Base-by-base conservation (phyloP, 306 rosid species). In the Cicer chorassanicum region DNA sequence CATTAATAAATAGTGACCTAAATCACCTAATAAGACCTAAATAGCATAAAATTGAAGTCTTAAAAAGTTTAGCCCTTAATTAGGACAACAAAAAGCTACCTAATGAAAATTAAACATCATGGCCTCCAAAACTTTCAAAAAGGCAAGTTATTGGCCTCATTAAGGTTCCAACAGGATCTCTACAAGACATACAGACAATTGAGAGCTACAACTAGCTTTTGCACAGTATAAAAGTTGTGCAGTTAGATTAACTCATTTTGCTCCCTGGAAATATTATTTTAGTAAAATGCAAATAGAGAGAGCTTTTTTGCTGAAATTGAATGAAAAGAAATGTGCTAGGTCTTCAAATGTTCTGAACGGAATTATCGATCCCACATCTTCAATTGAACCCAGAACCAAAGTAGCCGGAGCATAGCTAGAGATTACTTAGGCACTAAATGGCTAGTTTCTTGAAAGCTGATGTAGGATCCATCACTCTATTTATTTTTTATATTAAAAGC, bases 111-210 rank as follows among this genome's bases (percentile, higher is more conserved):
- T 40, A 57, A 75, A 11, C 55, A 56, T 44, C 65, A 14, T n/a
- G 74, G 62, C 29, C 68, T 19, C 12, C 7, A 16, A 53, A 42
- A 44, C 18, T 13, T 70, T 13, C 12, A 16, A 42, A 21, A 64
- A 34, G 36, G 46, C 73, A 62, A 54, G 44, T 8, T 39, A 53
- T 34, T 66, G 38, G 21, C 72, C 71, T 15, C 15, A 65, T 38
- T 24, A 66, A 66, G 41, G 74, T 65, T 55, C 46, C 78, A 57
- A 66, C 60, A 15, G 67, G 72, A 45, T 65, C 40, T 50, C 61
- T 59, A 42, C 38, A 19, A 50, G 15, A 73, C 42, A 40, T 42
- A 29, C 38, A 29, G 60, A 60, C 4, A 21, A 45, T n/a, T 1
- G 21, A 40, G n/a, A 14, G 71, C 67, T 70, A 57, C 53, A 74